A percentile compares a stretch with the other conserved stretches of the same genome.
phyloP scores from a whole-genome alignment of 148 eudicot genomes.

The Camellia sinensis region DNA sequence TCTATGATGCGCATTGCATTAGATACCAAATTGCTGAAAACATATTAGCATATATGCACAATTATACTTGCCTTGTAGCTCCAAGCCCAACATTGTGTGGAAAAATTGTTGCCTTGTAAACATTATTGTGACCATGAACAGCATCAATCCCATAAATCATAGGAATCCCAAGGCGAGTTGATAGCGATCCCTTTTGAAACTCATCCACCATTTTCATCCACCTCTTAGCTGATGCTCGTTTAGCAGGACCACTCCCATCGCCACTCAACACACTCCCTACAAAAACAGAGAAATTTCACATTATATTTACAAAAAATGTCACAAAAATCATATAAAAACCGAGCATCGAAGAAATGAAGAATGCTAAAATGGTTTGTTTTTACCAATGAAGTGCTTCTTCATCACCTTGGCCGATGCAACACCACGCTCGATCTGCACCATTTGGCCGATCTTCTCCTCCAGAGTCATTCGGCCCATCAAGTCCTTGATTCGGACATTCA shows the following conservation, averaged over 20 bases:
- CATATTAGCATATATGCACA: neutral
- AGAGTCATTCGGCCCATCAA: constrained; percentile 40
- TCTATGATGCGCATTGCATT: too few relatives aligned
- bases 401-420: constrained; percentile 33
- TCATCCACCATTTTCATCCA: constrained; percentile 83
- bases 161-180: constrained; percentile 78
- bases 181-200: constrained; percentile 64
- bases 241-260: constrained; percentile 76
- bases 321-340: neutral
- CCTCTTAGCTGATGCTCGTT: constrained; percentile 53
- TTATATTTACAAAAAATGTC: neutral
- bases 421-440: constrained; percentile 42
- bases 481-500: constrained; percentile 36
- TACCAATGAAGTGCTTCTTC: constrained; percentile 44
- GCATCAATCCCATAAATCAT: constrained; percentile 92
- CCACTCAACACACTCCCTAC: constrained; percentile 81
- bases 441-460: constrained; percentile 47
- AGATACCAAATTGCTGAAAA: neutral
- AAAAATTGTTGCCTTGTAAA: constrained; percentile 72
- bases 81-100: constrained; percentile 87
- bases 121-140: constrained; percentile 76
- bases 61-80: constrained; percentile 64
- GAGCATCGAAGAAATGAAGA: neutral
- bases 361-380: neutral
- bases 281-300: neutral